phyloP scores from a whole-genome alignment of 2,329 filamentous ascomycete genomes.

The Aspergillus calidoustus region DNA sequence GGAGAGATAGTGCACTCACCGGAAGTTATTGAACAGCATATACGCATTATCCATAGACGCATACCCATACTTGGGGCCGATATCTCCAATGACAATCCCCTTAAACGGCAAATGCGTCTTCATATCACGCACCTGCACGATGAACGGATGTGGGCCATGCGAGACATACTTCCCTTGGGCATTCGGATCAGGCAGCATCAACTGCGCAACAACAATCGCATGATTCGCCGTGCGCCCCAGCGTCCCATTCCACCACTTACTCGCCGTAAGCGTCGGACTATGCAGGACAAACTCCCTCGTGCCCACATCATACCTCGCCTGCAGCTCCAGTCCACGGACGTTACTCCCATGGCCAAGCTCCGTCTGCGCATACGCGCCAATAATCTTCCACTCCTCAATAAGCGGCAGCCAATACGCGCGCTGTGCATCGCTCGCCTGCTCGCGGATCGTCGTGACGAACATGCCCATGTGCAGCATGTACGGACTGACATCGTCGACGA shows the following conservation, averaged over 20 bases:
- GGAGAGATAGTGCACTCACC: constrained; percentile 21
- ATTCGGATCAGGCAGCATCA: constrained; percentile 35
- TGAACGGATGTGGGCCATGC: constrained; percentile 58
- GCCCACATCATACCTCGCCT: constrained; percentile 52
- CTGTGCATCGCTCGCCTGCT: constrained; percentile 55
- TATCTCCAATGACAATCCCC: constrained; percentile 58
- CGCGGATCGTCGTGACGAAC: constrained; percentile 57
- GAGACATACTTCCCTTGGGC: constrained; percentile 39
- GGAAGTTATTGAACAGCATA: constrained; percentile 56
- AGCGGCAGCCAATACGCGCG: constrained; percentile 55
- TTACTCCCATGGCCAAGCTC: constrained; percentile 60
- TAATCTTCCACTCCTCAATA: constrained; percentile 55
- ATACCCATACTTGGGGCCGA: constrained; percentile 61
- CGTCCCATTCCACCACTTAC: constrained; percentile 61
- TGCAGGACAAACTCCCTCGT: constrained; percentile 55
- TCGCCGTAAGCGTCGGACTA: constrained; percentile 57
- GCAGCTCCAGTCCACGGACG: constrained; percentile 55
- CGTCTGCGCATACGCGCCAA: constrained; percentile 58
- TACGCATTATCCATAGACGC: constrained; percentile 59
- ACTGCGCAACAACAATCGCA: constrained; percentile 59
- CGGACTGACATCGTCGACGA: constrained; percentile 58
- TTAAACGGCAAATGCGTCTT: constrained; percentile 42
- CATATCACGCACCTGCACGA: constrained; percentile 53
- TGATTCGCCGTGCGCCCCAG: constrained; percentile 60
- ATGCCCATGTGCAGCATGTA: constrained; percentile 58